Conservation (phyloP, 2,329 filamentous ascomycete genomes). For the Gnomoniopsis smithogilvyi region DNA sequence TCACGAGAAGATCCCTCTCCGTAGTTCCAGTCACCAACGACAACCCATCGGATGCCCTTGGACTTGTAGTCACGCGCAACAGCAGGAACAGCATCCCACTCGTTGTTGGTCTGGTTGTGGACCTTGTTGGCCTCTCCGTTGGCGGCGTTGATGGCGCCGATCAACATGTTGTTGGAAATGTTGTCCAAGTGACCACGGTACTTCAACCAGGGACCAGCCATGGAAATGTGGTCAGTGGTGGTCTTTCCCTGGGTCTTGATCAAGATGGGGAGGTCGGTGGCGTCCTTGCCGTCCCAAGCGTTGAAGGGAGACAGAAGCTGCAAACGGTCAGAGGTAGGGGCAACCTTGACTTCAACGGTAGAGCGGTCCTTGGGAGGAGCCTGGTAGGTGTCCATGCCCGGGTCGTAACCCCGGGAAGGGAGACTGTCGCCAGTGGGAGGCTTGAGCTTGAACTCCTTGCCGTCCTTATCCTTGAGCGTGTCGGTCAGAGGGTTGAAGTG, state of each 20-base stretch:
- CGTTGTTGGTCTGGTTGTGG: conserved; percentile 81
- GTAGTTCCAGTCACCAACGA: conserved; percentile 99
- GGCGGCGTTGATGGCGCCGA: conserved; percentile 92
- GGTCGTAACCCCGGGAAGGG: conserved; percentile 78
- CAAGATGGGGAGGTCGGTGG: conserved; percentile 77
- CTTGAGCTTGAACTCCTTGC: conserved; percentile 90
- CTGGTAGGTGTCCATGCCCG: conserved; percentile 91
- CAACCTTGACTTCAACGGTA: conserved; percentile 73
- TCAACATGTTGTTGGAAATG: conserved; percentile 99
- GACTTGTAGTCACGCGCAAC: conserved; percentile 98
- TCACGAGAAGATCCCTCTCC: conserved; percentile 97
- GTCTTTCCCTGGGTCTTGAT: conserved; percentile 98
- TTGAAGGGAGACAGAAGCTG: conserved; percentile 86
- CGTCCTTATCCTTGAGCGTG: conserved; percentile 88
- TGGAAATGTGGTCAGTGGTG: conserved; percentile 95
- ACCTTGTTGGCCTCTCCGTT: conserved; percentile 98
- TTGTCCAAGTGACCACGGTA: conserved; percentile 99
- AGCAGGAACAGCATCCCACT: conserved; percentile 84
- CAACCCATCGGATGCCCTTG: conserved; percentile 92
- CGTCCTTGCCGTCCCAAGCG: conserved; percentile 91
- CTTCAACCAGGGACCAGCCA: conserved; percentile 96
- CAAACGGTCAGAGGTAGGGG: conserved; percentile 88
- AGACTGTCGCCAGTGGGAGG: conserved; percentile 78
- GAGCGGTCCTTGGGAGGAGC: conserved; percentile 79
- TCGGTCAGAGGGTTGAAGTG: conserved; percentile 96